Base-by-base conservation (phyloP, 192 early-diverging fungal genomes). In the Backusella tuberculispora region DNA sequence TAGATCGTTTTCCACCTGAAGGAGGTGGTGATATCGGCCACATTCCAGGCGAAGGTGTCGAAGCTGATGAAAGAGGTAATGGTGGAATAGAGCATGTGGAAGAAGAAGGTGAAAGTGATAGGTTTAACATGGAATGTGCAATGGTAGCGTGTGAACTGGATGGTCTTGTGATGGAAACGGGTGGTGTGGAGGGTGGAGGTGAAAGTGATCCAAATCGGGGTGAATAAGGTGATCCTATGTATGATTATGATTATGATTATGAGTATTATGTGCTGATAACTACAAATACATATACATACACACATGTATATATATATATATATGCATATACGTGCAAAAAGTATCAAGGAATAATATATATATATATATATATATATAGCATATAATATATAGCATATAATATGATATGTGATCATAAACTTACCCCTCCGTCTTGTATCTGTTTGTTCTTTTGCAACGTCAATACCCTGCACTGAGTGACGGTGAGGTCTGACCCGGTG, bases 401-500 rank as follows among this genome's bases (percentile, higher is more conserved):
- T 34, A 40, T 63, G 14, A 63, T 38, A 73, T 63, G 21, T 13
- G 8, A 40, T 41, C 43, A 50, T 19, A 50, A 46, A 71, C 41
- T 48, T 60, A 74, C 72, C 66, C 69, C 70, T 65, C 44, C 48
- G 67, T 68, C 74, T 73, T 37, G 53, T 53, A 34, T 80, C 71
- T 3, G 71, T 68, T 60, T 80, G 79, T 46, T 80, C 79, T 41
- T 80, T 76, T 24, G 79, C 75, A n/a, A 76, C 79, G 14, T 47
- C 63, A 9, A 80, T 80, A 15, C 79, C 79, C 45, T 80, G 79
- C 8, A 80, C 79, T 1, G 79, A 80, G 66, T 80, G 79, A 40
- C 79, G 74, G 48, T 80, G 79, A 6, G 46, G 79, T 12, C 79
- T 60, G 37, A 73, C 50, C 17, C 41, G 26, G 40, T 60, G 66